These are phyloP conservation scores for Endotrypanum monterogeii DNA, from an alignment of 208 protist species.

Conservation along the genomic window DNA sequence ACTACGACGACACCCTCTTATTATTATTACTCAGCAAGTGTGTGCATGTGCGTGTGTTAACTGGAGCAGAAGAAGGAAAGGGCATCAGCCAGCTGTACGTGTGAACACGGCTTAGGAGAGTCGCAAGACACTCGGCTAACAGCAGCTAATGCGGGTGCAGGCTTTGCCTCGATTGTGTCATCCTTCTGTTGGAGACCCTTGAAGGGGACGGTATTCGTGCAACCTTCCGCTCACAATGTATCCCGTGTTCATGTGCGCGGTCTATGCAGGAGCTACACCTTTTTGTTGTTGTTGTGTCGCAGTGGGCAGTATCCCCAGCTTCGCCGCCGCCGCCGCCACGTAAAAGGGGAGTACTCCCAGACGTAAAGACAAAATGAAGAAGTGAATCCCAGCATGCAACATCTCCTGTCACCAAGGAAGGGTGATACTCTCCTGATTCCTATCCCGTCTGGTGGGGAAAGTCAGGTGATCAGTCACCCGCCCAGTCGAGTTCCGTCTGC, in stretches of 20 bases:
- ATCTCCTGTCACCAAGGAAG: background rate
- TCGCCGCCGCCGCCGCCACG: too few species aligned
- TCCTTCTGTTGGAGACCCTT: background rate
- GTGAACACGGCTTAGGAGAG: background rate
- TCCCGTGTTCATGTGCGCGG: background rate
- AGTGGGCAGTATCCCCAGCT: too few species aligned
- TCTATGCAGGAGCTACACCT: background rate
- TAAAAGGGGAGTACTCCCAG: background rate
- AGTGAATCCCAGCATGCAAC: background rate
- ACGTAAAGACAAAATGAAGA: constrained; percentile 1
- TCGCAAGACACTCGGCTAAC: background rate
- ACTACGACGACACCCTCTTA: background rate
- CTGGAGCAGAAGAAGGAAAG: background rate
- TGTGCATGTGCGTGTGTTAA: too few species aligned
- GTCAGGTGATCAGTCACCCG: too few species aligned
- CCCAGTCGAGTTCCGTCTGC: constrained; percentile 7
- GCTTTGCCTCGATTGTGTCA: background rate
- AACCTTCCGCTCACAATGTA: background rate
- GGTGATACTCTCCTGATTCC: background rate
- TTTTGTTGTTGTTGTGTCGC: too few species aligned
- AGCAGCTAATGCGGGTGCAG: background rate
- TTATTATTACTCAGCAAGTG: background rate
- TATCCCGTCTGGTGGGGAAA: too few species aligned
- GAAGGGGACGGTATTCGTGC: background rate
- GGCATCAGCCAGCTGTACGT: background rate